Base-by-base conservation (phyloP, 192 early-diverging fungal species). In the Umbelopsis sp. region DNA sequence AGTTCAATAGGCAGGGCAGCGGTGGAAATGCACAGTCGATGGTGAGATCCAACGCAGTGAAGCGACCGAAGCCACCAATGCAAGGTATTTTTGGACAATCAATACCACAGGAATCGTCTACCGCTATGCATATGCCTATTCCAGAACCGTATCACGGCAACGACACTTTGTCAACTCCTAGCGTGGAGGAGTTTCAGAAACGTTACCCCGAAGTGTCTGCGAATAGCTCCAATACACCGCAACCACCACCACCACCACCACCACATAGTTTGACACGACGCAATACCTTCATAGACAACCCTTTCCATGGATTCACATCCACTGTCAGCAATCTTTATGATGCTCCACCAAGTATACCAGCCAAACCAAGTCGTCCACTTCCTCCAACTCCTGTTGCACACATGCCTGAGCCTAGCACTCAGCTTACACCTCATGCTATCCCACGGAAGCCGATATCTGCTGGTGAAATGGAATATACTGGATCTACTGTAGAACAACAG, bases 241-340 rank as follows among this genome's bases (percentile, higher is more conserved):
- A 54, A 66, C 47, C 45, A 3, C 29, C 29, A n/a, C n/a, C n/a
- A 21, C 20, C 6, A 1, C 25, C 45, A 10, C 41, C 9, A 45
- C 45, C 17, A 14, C 17, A 47, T 22, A 45, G 49, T 10, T 32
- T 82, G 14, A 24, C 71, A 68, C 62, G 85, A 66, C 74, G 80
- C 22, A 84, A 80, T 49, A 88, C 88, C 0, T 82, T 88, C 36
- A 85, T 90, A 47, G 88, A 90, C 53, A 87, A 86, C 41, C 84
- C 84, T 1, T 86, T 77, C 51, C 66, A 84, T 72, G 75, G 78
- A 7, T 86, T 86, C 72, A 86, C 83, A 8, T 53, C 56, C 16
- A 82, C 79, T 45, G 44, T 59, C 3, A 80, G 74, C 21, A 68
- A 59, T 1, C 24, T 69, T 3, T 84, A 73, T 66, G 79, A 45